Percentiles rank a stretch among this genome's conserved stretches.
phyloP scores from a whole-genome alignment of 2,329 filamentous ascomycete genomes.

The Parascedosporium putredinis region DNA sequence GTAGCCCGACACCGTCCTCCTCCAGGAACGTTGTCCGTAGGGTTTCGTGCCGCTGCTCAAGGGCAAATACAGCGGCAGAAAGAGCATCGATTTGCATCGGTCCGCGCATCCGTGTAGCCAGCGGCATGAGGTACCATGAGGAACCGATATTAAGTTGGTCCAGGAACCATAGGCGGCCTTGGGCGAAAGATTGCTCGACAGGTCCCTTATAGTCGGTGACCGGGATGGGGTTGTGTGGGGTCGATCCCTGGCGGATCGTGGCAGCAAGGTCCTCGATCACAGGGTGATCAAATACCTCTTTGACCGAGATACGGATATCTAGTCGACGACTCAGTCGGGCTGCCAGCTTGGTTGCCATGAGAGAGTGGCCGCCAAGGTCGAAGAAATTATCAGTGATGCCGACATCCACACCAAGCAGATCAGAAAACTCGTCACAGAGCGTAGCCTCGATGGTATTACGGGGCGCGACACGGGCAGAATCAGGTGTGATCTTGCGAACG shows the following conservation, averaged over 20 bases:
- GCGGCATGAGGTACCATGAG: constrained; percentile 14
- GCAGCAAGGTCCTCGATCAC: background rate
- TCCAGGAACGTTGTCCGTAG: constrained; percentile 14
- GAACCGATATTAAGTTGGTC: constrained; percentile 13
- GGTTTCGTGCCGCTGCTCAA: constrained; percentile 14
- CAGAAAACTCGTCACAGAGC: constrained; percentile 25
- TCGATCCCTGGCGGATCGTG: background rate
- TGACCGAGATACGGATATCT: background rate
- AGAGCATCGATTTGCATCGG: constrained; percentile 11
- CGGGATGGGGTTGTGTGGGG: background rate
- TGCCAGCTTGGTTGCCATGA: constrained; percentile 34
- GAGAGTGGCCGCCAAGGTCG: constrained; percentile 36
- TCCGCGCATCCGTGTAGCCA: constrained; percentile 10
- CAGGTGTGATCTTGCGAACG: background rate
- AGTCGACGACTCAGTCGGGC: background rate
- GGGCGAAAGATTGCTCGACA: constrained; percentile 15
- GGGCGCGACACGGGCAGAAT: background rate
- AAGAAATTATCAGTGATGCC: constrained; percentile 36
- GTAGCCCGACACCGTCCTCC: constrained; percentile 8
- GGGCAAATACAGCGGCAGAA: constrained; percentile 8
- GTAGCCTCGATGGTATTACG: constrained; percentile 15
- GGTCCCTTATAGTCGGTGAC: constrained; percentile 7
- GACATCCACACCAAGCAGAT: constrained; percentile 22
- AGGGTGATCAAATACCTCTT: constrained; percentile 4
- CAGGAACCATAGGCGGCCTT: constrained; percentile 16